Evolutionary conservation across 176 grass and related monocot species (phyloP), one percentile per base, ranked within the genome.

Genomic region (Luzula sylvatica): DNA sequence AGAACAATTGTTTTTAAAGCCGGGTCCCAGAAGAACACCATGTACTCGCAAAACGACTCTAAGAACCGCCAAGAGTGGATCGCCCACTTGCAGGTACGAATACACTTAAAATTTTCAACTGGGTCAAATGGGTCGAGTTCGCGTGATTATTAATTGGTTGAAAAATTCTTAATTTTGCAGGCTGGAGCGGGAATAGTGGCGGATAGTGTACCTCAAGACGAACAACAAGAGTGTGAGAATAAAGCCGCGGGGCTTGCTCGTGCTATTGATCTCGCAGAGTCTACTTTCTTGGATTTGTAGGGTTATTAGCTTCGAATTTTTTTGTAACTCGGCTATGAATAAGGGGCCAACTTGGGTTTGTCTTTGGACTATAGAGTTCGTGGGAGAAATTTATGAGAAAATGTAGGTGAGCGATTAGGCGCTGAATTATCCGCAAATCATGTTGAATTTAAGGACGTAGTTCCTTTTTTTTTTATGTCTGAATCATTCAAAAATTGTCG

Each of bases 151-250:
- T 9, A 35, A 7, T 35, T 35, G 30, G 30, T 35, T 35, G 30
- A 35, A 35, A 35, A 21, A 28, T 4, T 21, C 44, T 14, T 46
- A 28, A 61, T 44, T 61, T 61, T 61, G 44, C 23, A 61, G 58
- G 58, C 90, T 44, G 80, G 84, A 46, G 90, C 84, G 0, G 90
- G 84, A 56, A 89, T 96, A 46, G 90, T 96, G 26, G 90, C 90
- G 7, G 90, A 96, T 70, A 96, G 90, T 56, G 67, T 58, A 30
- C 90, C 90, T 15, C 80, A 96, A 1, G 90, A 96, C 1, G 90
- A 89, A 51, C 84, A 89, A 24, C 72, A 69, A 14, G 90, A 96
- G 56, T 89, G 90, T 8, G 80, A 95, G 56, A 96, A 89, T 27
- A 96, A 89, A 71, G 90, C 90, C 0, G 90, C 85, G 2, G 84